These are phyloP conservation scores for Glycine soja DNA, from an alignment of 306 rosid species.

Conservation along the genomic window DNA sequence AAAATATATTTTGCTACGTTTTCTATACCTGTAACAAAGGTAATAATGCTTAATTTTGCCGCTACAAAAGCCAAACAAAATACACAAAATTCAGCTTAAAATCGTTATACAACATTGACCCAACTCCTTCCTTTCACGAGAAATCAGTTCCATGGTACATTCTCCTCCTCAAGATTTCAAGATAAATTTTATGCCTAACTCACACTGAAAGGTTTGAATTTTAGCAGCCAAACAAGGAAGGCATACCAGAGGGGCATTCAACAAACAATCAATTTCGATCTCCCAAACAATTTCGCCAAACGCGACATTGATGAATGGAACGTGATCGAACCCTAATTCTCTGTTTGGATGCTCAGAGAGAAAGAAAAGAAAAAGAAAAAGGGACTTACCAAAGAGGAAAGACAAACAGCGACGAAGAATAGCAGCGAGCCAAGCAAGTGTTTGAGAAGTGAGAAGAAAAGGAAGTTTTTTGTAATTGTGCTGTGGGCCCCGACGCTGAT, in stretches of 20 bases:
- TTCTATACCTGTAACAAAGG: conserved; percentile 7
- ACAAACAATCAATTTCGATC: conserved; percentile 8
- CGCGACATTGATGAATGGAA: conserved; percentile 17
- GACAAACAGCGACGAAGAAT: conserved; percentile 49
- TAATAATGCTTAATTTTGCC: not conserved
- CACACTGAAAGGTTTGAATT: conserved; percentile 22
- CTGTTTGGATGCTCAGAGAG: conserved; percentile 47
- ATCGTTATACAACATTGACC: not conserved
- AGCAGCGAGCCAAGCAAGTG: conserved; percentile 10
- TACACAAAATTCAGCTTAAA: not conserved
- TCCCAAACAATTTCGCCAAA: not conserved
- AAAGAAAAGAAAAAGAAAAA: not conserved
- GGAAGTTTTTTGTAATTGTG: not conserved
- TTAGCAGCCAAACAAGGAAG: conserved; percentile 35
- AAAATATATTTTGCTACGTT: not conserved
- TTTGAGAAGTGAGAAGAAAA: conserved; percentile 22
- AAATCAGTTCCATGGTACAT: not conserved
- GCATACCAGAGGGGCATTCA: not conserved
- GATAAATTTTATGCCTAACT: conserved; percentile 1
- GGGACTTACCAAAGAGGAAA: conserved; percentile 31
- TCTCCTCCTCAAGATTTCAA: not conserved
- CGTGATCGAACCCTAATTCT: conserved; percentile 39
- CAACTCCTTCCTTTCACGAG: conserved; percentile 2
- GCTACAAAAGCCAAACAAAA: conserved; percentile 24
- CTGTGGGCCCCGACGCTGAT: not conserved